These are phyloP conservation scores for Baorangia bicolor DNA, from an alignment of 768 basidiomycete species.

Conservation along the genomic window DNA sequence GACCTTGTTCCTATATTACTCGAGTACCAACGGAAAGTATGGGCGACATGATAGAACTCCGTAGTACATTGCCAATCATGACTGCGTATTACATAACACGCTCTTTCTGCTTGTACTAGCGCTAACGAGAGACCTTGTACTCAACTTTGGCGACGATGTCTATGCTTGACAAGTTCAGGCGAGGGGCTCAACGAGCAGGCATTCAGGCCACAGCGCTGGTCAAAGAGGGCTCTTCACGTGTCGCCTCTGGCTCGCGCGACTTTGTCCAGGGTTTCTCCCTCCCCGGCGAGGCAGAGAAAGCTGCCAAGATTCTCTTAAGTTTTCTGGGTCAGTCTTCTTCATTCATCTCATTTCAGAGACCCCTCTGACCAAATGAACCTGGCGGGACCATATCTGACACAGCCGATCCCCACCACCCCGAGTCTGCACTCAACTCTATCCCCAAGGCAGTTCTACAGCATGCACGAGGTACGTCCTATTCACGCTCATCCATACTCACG, in stretches of 20 bases:
- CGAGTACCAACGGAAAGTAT: conserved; percentile 80
- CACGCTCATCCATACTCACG: neutral
- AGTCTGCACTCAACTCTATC: conserved; percentile 90
- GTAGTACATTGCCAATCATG: too few species aligned
- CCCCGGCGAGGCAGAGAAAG: conserved; percentile 92
- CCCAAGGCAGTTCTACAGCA: conserved; percentile 89
- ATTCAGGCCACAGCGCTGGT: conserved; percentile 77
- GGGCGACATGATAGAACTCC: conserved; percentile 32
- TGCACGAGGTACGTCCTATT: conserved; percentile 68
- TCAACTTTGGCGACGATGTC: conserved; percentile 40
- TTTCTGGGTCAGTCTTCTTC: conserved; percentile 69
- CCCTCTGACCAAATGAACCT: neutral
- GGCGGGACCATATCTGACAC: conserved; percentile 2
- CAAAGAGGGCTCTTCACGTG: conserved; percentile 61
- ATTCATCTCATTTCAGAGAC: neutral
- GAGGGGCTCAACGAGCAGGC: conserved; percentile 79
- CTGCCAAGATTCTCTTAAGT: conserved; percentile 84
- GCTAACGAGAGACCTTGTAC: too few species aligned
- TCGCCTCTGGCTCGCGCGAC: conserved; percentile 72
- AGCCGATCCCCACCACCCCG: conserved; percentile 87
- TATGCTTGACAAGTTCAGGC: conserved; percentile 78
- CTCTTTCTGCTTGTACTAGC: too few species aligned
- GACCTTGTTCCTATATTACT: conserved; percentile 88
- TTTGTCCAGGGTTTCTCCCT: conserved; percentile 85
- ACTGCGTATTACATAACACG: conserved; percentile 23